Evolutionary conservation across 2,329 filamentous ascomycete genomes (phyloP).

Genomic region (Botrytis tulipae): DNA sequence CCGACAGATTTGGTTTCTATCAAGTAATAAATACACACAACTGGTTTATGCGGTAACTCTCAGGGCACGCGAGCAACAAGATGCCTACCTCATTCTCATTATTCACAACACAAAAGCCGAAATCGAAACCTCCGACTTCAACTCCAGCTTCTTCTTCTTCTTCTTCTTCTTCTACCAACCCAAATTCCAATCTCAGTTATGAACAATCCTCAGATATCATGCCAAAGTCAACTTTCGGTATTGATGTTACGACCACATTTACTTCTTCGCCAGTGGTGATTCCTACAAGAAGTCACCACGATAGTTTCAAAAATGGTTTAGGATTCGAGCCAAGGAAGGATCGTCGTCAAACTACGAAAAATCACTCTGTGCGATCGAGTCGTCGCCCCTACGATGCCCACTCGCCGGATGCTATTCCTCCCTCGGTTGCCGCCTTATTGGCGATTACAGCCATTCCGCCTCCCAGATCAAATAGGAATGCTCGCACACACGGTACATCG

Average conservation of each 20-base stretch:
- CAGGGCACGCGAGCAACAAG: constrained; percentile 19
- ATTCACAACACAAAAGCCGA: constrained; percentile 15
- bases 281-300: constrained; percentile 32
- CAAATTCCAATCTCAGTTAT: constrained; percentile 4
- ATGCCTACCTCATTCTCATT: constrained; percentile 20
- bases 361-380: constrained; percentile 21
- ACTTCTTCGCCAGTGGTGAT: constrained; percentile 26
- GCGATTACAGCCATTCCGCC: constrained; percentile 61
- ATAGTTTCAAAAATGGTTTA: constrained; percentile 26
- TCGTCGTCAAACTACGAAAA: constrained; percentile 27
- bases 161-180: neutral
- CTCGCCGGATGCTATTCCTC: constrained; percentile 54
- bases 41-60: constrained; percentile 18
- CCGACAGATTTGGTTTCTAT: constrained; percentile 12
- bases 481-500: constrained; percentile 25
- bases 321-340: constrained; percentile 28
- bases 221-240: constrained; percentile 3
- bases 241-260: neutral
- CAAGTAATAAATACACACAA: constrained; percentile 18
- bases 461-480: constrained; percentile 38
- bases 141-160: neutral
- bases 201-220: constrained; percentile 9
- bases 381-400: constrained; percentile 45
- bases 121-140: neutral
- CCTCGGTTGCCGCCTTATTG: constrained; percentile 59